phyloP scores from a whole-genome alignment of 148 eudicot species.

The Cornus suecica region DNA sequence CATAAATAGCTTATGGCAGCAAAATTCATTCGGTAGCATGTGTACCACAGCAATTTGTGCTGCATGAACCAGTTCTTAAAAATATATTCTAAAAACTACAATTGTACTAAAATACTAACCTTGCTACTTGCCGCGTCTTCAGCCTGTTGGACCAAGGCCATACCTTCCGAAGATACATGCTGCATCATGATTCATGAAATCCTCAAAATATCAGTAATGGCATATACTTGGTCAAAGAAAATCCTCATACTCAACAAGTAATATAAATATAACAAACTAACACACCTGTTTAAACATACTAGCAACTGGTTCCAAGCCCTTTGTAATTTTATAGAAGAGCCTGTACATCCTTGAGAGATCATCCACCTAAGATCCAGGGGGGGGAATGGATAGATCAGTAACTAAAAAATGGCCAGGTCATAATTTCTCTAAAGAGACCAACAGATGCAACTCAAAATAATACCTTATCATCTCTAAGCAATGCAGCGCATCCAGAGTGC shows the following conservation, averaged over 20 bases:
- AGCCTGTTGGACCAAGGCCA: constrained; percentile 57
- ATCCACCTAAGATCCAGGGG: constrained; percentile 29
- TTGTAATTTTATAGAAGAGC: constrained; percentile 39
- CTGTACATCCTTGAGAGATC: constrained; percentile 56
- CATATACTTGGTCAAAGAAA: neutral
- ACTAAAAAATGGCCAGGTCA: neutral
- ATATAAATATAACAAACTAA: neutral
- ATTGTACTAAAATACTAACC: constrained; percentile 2
- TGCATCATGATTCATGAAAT: constrained; percentile 28
- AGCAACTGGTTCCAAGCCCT: constrained; percentile 54
- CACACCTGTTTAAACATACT: constrained; percentile 42
- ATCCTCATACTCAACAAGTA: neutral
- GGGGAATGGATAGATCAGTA: neutral
- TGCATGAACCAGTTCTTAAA: too few species aligned
- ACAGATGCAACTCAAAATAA: neutral
- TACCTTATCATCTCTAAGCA: constrained; percentile 72
- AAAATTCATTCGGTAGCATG: too few species aligned
- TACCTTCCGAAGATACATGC: constrained; percentile 67
- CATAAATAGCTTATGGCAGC: too few species aligned
- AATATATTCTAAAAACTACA: too few species aligned
- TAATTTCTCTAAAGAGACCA: neutral
- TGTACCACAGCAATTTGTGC: too few species aligned
- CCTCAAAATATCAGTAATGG: neutral
- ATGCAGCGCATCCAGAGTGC: constrained; percentile 59
- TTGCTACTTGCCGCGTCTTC: constrained; percentile 66